phyloP scores from a whole-genome alignment of 75 land plant genomes.

The Pinus albicaulis region DNA sequence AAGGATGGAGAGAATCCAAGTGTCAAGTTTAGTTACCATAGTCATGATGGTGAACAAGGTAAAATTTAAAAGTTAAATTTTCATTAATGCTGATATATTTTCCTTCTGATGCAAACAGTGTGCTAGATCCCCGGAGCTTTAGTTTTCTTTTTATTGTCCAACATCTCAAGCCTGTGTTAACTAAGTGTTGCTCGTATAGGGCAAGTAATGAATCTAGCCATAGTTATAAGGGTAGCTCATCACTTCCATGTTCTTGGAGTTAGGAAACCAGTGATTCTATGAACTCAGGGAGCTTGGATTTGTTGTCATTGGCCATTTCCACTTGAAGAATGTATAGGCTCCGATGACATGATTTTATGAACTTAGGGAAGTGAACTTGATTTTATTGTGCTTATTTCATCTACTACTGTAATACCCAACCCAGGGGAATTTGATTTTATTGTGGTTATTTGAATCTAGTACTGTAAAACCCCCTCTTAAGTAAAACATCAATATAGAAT shows the following conservation, averaged over 20 bases:
- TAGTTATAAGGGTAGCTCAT: not conserved
- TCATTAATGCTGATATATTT: not conserved
- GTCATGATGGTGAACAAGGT: slow-evolving; percentile 98
- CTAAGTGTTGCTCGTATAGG: no score
- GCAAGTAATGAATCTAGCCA: no score
- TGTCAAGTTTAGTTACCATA: slow-evolving; percentile 83
- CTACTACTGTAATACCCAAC: not conserved
- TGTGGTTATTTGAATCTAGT: not conserved
- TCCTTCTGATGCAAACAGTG: not conserved
- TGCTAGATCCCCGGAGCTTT: not conserved
- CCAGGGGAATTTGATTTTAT: not conserved
- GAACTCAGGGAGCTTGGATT: no score
- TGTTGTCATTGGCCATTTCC: not conserved
- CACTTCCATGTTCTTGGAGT: not conserved
- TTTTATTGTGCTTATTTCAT: no score
- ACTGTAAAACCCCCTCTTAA: not conserved
- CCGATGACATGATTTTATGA: not conserved
- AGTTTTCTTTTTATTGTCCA: not conserved
- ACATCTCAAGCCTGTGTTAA: no score
- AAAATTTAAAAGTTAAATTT: not conserved
- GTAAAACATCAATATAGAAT: not conserved
- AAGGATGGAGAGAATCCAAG: slow-evolving; percentile 59
- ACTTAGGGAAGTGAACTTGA: no score
- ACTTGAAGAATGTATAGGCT: not conserved
- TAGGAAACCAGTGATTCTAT: not conserved